Evolutionary conservation across 179 eudicot genomes (phyloP).

Genomic region (Sideroxylon spinosum): DNA sequence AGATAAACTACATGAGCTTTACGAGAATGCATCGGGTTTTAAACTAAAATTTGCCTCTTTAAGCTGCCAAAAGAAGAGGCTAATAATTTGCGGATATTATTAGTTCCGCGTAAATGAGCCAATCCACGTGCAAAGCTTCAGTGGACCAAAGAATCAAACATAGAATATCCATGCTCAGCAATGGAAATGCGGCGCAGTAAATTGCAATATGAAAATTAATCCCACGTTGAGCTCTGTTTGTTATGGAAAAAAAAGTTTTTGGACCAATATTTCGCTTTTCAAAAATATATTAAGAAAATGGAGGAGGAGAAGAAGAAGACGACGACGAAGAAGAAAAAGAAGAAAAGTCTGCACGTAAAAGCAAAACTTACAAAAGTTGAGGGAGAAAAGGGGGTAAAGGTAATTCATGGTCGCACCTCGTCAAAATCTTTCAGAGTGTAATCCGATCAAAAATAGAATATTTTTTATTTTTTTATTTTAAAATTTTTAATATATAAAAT

Average conservation of each 20-base stretch:
- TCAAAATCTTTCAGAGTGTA: neutral
- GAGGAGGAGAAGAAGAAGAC: too few species aligned
- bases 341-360: neutral
- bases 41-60: too few species aligned
- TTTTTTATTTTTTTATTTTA: too few species aligned
- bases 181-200: too few species aligned
- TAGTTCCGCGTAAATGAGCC: neutral
- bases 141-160: neutral
- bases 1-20: neutral
- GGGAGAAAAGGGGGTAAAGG: neutral
- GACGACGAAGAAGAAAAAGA: too few species aligned
- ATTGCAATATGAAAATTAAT: neutral
- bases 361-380: neutral
- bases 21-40: neutral
- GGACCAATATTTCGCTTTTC: too few species aligned
- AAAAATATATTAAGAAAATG: too few species aligned
- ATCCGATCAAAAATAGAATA: neutral
- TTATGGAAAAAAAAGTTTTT: too few species aligned
- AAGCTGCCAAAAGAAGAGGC: neutral
- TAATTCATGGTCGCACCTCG: too few species aligned
- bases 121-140: neutral
- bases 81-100: neutral
- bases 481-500: too few species aligned
- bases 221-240: neutral
- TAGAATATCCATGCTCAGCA: too few species aligned